Evolutionary conservation across 257 asterid genomes (phyloP), one percentile per base, ranked within the genome.

Genomic region (Pogostemon cablin): DNA sequence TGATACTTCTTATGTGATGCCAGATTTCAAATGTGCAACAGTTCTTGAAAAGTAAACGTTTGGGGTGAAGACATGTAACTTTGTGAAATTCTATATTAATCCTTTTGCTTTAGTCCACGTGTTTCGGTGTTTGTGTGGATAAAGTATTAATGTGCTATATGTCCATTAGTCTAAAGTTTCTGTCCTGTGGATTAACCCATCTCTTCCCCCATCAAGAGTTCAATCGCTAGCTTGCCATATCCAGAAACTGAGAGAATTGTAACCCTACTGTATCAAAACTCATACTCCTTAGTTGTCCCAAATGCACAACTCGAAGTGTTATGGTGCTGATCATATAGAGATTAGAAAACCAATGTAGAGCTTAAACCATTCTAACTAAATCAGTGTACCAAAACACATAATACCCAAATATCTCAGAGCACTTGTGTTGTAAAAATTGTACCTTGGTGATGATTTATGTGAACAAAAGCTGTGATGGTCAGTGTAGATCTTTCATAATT

Each of bases 371-470:
- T 47, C 65, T 34, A 7, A 67, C 20, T 38, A 64, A 43, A 25
- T 46, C 40, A 52, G 41, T 60, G 10, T 20, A 17, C 25, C 9
- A 70, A 69, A 74, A 61, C 17, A 46, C 71, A 66, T 60, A 59
- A 7, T 4, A 34, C 48, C 17, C n/a, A 67, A 53, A 53, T 37
- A 3, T 59, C 35, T 39, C 10, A 39, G 6, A 10, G 65, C 40
- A 58, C 54, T 1, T 48, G 35, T 32, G 34, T 9, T 53, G 17
- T 15, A 4, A 25, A 72, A 55, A 62, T 12, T 12, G 32, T 65
- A 15, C 41, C 9, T 49, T 58, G n/a, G 57, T 11, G 20, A 7
- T 43, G 25, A 65, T 57, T 43, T 47, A 9, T 38, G 59, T 68
- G 37, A 40, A 56, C 15, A 58, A 57, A 69, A 69, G 41, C 47